Evolutionary conservation across 2,329 filamentous ascomycete genomes (phyloP).

Genomic region (Neopestalotiopsis sp.): DNA sequence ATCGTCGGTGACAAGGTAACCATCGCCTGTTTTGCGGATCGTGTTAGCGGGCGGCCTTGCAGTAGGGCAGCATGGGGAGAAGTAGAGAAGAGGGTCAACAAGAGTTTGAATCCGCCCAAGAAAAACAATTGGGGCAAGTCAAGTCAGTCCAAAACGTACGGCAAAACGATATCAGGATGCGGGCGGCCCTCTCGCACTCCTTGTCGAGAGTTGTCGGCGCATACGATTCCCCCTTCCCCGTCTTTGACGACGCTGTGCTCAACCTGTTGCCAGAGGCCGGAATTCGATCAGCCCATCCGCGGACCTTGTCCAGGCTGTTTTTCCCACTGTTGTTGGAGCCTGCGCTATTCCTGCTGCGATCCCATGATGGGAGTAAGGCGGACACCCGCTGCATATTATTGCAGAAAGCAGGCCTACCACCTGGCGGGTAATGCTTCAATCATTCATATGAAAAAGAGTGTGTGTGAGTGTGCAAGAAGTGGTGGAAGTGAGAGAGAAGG

Average conservation of each 20-base stretch:
- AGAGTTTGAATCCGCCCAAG: background rate
- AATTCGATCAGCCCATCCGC: slow-evolving; percentile 50
- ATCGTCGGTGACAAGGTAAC: slow-evolving; percentile 55
- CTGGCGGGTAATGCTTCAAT: slow-evolving; percentile 3
- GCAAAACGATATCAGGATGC: slow-evolving; percentile 90
- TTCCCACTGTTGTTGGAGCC: slow-evolving; percentile 28
- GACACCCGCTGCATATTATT: slow-evolving; percentile 52
- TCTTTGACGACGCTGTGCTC: slow-evolving; percentile 57
- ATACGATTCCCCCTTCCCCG: slow-evolving; percentile 77
- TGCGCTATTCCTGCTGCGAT: slow-evolving; percentile 38
- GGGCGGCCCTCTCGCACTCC: slow-evolving; percentile 89
- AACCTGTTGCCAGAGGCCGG: slow-evolving; percentile 70
- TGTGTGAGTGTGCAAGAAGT: too few species aligned
- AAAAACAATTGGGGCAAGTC: background rate
- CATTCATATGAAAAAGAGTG: background rate
- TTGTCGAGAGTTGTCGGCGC: slow-evolving; percentile 86
- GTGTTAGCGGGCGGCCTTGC: slow-evolving; percentile 4
- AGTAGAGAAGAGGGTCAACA: background rate
- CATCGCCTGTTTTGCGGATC: slow-evolving; percentile 49
- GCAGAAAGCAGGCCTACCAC: slow-evolving; percentile 24
- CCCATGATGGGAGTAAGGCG: slow-evolving; percentile 46
- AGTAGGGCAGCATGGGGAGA: background rate
- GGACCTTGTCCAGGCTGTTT: slow-evolving; percentile 42
- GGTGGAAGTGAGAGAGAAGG: background rate
- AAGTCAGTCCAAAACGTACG: slow-evolving; percentile 54